Percentiles rank a stretch among this genome's conserved stretches.
These are phyloP conservation scores for Cyclotella sp. DNA, from an alignment of 108 stramenopile genomes.

Conservation along the genomic window DNA sequence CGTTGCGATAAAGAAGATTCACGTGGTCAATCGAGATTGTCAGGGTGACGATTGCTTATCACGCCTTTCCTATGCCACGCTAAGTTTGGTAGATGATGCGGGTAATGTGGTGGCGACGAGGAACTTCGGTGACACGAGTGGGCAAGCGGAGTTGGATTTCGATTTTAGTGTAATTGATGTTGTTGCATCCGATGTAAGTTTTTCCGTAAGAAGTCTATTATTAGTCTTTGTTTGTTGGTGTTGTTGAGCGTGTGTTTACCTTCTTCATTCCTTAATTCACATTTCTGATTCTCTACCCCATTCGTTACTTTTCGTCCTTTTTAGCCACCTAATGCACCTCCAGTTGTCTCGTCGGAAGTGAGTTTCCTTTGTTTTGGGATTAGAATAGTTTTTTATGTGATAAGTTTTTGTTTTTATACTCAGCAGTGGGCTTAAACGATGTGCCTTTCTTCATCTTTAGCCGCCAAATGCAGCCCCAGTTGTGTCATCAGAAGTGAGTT, in stretches of 20 bases:
- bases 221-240: too few species aligned
- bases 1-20: not conserved
- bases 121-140: slow-evolving; percentile 15
- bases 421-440: too few species aligned
- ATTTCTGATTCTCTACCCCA: not conserved
- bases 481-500: too few species aligned
- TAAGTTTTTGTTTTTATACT: not conserved
- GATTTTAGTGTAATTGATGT: not conserved
- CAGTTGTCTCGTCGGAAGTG: not conserved
- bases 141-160: not conserved
- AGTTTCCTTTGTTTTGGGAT: not conserved
- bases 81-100: not conserved
- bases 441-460: too few species aligned
- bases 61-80: not conserved
- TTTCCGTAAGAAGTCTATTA: too few species aligned
- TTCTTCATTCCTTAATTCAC: not conserved
- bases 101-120: not conserved
- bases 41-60: not conserved
- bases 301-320: not conserved
- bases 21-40: slow-evolving; percentile 15
- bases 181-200: not conserved
- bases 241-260: too few species aligned
- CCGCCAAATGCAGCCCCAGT: too few species aligned
- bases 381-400: not conserved
- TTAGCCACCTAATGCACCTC: not conserved